phyloP scores from a whole-genome alignment of 2,329 filamentous ascomycete species.

The Pseudohalonectria lignicola region DNA sequence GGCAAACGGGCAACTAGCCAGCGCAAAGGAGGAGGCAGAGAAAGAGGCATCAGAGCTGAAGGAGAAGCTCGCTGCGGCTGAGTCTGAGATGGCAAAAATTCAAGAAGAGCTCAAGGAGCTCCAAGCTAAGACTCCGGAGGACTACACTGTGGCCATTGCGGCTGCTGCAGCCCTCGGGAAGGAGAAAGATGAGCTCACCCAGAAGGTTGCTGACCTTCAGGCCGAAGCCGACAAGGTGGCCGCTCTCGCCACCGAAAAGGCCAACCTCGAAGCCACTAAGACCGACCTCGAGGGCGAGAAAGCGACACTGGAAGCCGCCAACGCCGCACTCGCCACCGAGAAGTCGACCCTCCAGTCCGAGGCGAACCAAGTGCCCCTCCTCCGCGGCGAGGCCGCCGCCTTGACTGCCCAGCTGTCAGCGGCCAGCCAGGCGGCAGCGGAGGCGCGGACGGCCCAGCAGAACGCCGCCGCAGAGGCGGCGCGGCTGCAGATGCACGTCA shows the following conservation, averaged over 20 bases:
- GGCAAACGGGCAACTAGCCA: neutral
- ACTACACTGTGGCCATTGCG: neutral
- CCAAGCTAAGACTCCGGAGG: neutral
- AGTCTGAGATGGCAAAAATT: neutral
- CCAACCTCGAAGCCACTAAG: neutral
- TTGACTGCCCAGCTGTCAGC: conserved; percentile 7
- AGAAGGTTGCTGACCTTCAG: neutral
- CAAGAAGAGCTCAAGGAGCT: neutral
- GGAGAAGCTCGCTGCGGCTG: neutral
- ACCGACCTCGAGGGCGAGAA: neutral
- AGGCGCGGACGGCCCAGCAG: neutral
- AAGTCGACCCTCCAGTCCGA: neutral
- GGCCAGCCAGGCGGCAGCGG: neutral
- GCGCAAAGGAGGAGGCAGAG: conserved; percentile 1
- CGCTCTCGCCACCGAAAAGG: conserved; percentile 1
- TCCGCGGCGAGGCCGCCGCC: neutral
- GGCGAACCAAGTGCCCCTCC: neutral
- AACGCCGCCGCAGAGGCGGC: conserved; percentile 4
- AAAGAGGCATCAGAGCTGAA: neutral
- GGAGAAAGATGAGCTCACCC: neutral
- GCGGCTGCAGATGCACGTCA: conserved; percentile 6
- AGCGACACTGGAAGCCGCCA: conserved; percentile 1
- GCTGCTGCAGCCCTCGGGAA: neutral
- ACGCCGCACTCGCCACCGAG: neutral
- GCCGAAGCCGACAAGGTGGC: neutral